Evolutionary conservation across 1,284 basidiomycete species (phyloP).

Genomic region (Filobasidium uniguttulatum): DNA sequence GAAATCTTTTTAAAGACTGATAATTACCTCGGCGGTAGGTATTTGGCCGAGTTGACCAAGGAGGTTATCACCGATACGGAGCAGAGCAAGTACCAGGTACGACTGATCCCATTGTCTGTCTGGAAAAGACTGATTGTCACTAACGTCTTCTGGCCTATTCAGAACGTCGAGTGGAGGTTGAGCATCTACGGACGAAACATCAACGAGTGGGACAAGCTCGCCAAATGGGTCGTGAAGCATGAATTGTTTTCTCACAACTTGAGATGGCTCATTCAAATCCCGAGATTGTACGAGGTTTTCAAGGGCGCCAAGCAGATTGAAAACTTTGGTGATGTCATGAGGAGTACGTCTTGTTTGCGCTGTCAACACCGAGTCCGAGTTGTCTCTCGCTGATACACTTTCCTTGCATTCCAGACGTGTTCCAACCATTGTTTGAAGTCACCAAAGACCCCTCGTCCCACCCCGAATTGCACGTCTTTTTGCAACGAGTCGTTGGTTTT

Average conservation of each 20-base stretch:
- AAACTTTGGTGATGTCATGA: constrained; percentile 83
- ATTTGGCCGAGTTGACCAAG: constrained; percentile 85
- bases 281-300: constrained; percentile 91
- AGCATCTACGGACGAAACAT: constrained; percentile 73
- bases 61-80: constrained; percentile 94
- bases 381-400: background rate
- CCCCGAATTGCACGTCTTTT: constrained; percentile 87
- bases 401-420: constrained; percentile 53
- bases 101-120: constrained; percentile 2
- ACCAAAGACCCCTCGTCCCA: constrained; percentile 80
- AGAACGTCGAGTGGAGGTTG: constrained; percentile 93
- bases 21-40: constrained; percentile 80
- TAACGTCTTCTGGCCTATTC: constrained; percentile 15
- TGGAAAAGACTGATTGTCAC: background rate
- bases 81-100: constrained; percentile 92
- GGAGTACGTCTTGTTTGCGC: constrained; percentile 48
- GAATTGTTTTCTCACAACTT: constrained; percentile 94
- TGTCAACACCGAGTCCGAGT: background rate
- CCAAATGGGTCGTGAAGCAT: constrained; percentile 89
- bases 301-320: constrained; percentile 72
- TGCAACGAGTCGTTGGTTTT: constrained; percentile 91
- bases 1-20: constrained; percentile 99
- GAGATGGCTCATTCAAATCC: constrained; percentile 93
- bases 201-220: constrained; percentile 95
- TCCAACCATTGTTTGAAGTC: constrained; percentile 87